Base-by-base conservation (phyloP, 768 basidiomycete genomes). In the Hydnomerulius pinastri region DNA sequence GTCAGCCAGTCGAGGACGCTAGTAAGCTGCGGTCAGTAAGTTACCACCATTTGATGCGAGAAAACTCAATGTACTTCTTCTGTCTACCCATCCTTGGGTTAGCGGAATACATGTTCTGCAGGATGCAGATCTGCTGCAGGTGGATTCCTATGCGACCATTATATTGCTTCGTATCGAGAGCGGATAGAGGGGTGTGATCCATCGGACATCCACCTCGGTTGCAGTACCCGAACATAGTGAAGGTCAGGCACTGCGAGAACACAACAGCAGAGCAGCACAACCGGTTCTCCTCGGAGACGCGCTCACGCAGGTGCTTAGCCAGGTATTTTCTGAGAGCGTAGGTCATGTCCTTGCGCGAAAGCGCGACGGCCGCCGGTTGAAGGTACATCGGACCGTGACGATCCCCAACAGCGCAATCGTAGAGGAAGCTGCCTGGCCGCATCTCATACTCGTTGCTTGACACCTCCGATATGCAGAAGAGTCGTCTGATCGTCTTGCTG, bases 111-210 rank as follows among this genome's bases (percentile, higher is more conserved):
- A 60, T 56, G 7, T 53, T 55, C 23, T 79, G 71, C 37, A 77
- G 68, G 13, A 83, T 78, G 40, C 71, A 55, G 2, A 84, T 74
- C 42, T 82, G 79, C 39, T 74, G 73, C 2, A 85, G 50, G 54
- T 79, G 74, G 24, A 79, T 59, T 4, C 72, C 63, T 6, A 82
- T 61, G 11, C 74, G 73, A 17, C 58, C 20, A 36, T 77, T 76
- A 42, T 75, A 82, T 57, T 66, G 69, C n/a, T 55, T 55, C 2
- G 60, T 28, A 28, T 59, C 63, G 41, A 67, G 49, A 17, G 67
- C 55, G 2, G 66, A 39, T 0, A 58, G 13, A 15, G 43, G 38
- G 24, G 70, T 44, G 47, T 81, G 80, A 11, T 71, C 65, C 32
- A 68, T 62, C 4, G 61, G 60, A 49, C 81, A n/a, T 4, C 52